Conservation (phyloP, 129 eudicot species). For the Centrapalus pauciflorus region DNA sequence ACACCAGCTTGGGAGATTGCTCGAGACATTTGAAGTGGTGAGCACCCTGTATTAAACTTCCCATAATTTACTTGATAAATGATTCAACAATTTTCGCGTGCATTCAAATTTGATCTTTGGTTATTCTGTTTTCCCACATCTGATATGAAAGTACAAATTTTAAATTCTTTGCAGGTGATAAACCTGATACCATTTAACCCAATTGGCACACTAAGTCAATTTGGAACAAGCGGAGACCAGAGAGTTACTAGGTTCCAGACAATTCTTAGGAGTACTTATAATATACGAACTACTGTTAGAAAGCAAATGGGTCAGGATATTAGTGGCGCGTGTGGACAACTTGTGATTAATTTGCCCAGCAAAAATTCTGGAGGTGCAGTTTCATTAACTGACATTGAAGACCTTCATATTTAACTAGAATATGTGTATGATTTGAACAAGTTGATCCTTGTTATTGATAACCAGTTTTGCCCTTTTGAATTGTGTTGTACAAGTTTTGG, state of each 20-base stretch:
- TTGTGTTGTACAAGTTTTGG: background rate
- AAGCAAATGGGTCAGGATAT: constrained; percentile 99
- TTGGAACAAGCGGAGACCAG: constrained; percentile 58
- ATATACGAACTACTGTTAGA: constrained; percentile 85
- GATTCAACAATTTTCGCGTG: background rate
- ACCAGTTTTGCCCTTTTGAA: background rate
- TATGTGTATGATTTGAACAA: background rate
- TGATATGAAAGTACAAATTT: background rate
- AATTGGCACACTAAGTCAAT: constrained; percentile 64
- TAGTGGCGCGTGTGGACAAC: constrained; percentile 98
- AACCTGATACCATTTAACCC: constrained; percentile 97
- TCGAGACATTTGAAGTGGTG: constrained; percentile 88
- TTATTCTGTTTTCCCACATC: background rate
- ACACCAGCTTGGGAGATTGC: constrained; percentile 88
- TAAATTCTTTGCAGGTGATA: constrained; percentile 57
- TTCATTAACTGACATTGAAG: constrained; percentile 82
- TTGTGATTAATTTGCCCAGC: constrained; percentile 53
- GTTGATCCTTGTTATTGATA: constrained; percentile 1
- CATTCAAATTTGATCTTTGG: background rate
- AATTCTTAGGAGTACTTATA: constrained; percentile 58
- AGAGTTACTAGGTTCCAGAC: constrained; percentile 61
- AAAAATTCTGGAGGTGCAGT: constrained; percentile 41
- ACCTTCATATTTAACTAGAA: constrained; percentile 43
- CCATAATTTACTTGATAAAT: background rate
- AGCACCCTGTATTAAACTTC: constrained; percentile 14